These are phyloP conservation scores for Trichothecium roseum DNA, from an alignment of 2,329 filamentous ascomycete genomes.

Conservation along the genomic window DNA sequence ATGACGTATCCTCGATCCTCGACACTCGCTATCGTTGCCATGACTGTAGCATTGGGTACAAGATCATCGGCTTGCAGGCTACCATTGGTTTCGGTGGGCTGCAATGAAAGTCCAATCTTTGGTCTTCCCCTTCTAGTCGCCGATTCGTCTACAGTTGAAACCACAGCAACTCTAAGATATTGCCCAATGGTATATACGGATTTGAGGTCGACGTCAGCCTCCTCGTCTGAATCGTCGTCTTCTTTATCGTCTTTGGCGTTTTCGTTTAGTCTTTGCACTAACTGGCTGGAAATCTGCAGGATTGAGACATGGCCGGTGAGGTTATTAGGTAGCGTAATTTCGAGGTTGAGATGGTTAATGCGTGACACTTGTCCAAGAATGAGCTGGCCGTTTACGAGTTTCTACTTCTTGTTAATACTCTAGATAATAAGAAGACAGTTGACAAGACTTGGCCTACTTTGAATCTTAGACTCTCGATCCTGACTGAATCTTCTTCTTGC, in stretches of 20 bases:
- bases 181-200: conserved; percentile 74
- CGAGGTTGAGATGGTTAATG: conserved; percentile 70
- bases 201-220: conserved; percentile 59
- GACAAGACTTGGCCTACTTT: conserved; percentile 46
- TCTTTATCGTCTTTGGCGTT: conserved; percentile 43
- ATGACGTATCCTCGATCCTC: conserved; percentile 94
- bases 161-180: conserved; percentile 76
- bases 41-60: conserved; percentile 65
- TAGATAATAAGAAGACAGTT: conserved; percentile 3
- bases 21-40: conserved; percentile 82
- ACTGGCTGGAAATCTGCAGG: conserved; percentile 75
- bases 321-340: conserved; percentile 83
- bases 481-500: conserved; percentile 45
- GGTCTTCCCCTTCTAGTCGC: conserved; percentile 56
- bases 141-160: conserved; percentile 63
- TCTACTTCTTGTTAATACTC: conserved; percentile 35
- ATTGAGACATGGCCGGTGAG: conserved; percentile 81
- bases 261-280: conserved; percentile 68
- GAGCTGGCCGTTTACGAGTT: conserved; percentile 73
- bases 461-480: conserved; percentile 79
- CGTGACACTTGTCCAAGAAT: conserved; percentile 78
- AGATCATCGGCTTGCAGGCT: conserved; percentile 64
- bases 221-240: conserved; percentile 41
- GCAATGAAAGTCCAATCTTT: conserved; percentile 78
- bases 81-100: conserved; percentile 68